A percentile compares a stretch with the other conserved stretches of the same genome.
Evolutionary conservation across 257 asterid species (phyloP).

Genomic region (Lavandula angustifolia): DNA sequence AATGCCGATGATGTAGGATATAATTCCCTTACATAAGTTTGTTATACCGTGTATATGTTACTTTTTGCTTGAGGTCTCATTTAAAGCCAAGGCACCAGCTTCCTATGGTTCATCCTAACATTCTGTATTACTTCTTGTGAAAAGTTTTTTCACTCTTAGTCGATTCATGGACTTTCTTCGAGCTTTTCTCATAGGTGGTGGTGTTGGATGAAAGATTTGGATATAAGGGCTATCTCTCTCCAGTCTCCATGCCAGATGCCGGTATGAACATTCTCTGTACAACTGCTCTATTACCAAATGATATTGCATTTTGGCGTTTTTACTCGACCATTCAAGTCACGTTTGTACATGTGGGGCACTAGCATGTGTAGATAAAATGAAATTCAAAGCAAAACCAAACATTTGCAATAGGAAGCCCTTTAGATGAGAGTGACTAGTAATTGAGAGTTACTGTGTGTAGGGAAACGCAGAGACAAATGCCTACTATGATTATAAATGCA

Average conservation of each 20-base stretch:
- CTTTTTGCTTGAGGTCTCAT: no score
- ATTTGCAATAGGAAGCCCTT: no score
- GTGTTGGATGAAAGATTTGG: background rate
- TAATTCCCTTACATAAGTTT: no score
- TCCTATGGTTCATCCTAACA: slow-evolving; percentile 12
- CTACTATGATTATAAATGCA: no score
- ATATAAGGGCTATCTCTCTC: background rate
- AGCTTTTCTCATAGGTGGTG: background rate
- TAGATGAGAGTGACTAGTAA: no score
- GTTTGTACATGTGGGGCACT: background rate
- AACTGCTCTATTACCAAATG: background rate
- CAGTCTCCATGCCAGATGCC: background rate
- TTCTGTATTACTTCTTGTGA: background rate
- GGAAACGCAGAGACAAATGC: no score
- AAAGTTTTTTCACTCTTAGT: background rate
- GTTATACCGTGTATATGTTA: no score
- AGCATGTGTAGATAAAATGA: no score
- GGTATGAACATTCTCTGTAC: background rate
- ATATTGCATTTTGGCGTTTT: background rate
- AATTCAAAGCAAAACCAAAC: no score
- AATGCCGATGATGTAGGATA: background rate
- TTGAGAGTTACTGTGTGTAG: no score
- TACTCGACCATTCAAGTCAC: background rate
- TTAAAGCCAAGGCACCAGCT: slow-evolving; percentile 1
- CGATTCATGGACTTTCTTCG: background rate